Evolutionary conservation across 108 stramenopile genomes (phyloP), one percentile per base, ranked within the genome.

Genomic region (Discostella pseudostelligera): DNA sequence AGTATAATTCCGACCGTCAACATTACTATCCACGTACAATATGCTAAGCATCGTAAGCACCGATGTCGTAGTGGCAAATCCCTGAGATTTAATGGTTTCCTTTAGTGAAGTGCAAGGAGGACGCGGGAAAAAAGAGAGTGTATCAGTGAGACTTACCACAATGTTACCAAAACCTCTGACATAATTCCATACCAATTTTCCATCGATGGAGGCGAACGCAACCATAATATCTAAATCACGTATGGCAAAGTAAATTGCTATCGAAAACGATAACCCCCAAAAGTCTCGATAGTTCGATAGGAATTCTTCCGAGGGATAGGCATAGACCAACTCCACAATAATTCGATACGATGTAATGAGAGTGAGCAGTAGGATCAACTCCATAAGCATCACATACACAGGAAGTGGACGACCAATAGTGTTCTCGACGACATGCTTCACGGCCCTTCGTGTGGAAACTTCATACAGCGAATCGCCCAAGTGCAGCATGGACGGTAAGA

Each of bases 341-440:
- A 67, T 67, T 8, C 66, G 66, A 26, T 57, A 67, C 13, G 66
- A 43, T 14, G 39, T 43, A 19, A 45, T 57, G 26, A 67, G 36
- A 6, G 40, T 45, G 3, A 67, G 56, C 19, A 67, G 22, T 16
- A 56, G 39, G 7, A 39, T 11, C 55, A 67, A 36, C 44, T 67
- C 66, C 20, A 32, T 45, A 25, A 67, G 56, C 32, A 46, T 46
- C 28, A 45, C 24, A 26, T 67, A 67, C 9, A 67, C 66, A 6
- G 55, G 40, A 24, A 57, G 29, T 11, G 66, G 56, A 10, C 25
- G 56, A 6, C 66, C 66, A 14, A 67, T 40, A 11, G 21, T 28
- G 7, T 9, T 19, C 36, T 67, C 66, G 6, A 67, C 66, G 10
- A 58, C n/a, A 17, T 67, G 35, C 43, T 67, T 67, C 32, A 67